Evolutionary conservation across 192 early-diverging fungal genomes (phyloP).

Genomic region (Dispira simplex): DNA sequence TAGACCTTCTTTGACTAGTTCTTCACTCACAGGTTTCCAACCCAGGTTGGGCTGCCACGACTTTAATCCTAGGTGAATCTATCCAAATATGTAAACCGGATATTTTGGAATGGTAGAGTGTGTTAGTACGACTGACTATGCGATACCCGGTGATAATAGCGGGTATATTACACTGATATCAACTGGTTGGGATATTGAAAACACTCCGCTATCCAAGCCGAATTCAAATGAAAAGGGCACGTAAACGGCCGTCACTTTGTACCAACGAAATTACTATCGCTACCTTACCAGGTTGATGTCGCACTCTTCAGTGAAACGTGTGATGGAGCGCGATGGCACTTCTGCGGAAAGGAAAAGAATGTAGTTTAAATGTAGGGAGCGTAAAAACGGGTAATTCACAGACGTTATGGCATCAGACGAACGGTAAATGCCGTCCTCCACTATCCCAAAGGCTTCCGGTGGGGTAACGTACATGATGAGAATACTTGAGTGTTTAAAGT

Average conservation of each 20-base stretch:
- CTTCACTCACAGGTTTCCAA: slow-evolving; percentile 89
- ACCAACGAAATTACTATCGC: neutral
- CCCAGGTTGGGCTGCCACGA: slow-evolving; percentile 51
- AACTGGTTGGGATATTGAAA: neutral
- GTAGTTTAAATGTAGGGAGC: slow-evolving; percentile 59
- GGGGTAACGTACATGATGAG: slow-evolving; percentile 18
- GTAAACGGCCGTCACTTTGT: neutral
- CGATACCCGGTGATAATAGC: neutral
- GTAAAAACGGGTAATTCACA: slow-evolving; percentile 64
- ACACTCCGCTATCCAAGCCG: neutral
- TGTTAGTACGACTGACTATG: neutral
- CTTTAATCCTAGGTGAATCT: slow-evolving; percentile 44
- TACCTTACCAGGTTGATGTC: slow-evolving; percentile 40
- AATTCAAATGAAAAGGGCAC: neutral
- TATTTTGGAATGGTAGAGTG: neutral
- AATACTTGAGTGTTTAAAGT: too few species aligned
- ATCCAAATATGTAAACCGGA: neutral
- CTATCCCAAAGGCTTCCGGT: slow-evolving; percentile 79
- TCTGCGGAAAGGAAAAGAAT: slow-evolving; percentile 73
- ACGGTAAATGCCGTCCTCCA: slow-evolving; percentile 80
- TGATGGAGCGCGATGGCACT: slow-evolving; percentile 53
- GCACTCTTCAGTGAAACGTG: slow-evolving; percentile 57
- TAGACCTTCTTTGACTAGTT: slow-evolving; percentile 89
- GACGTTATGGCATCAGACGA: slow-evolving; percentile 54
- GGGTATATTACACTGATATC: neutral